Percentiles rank a stretch among this genome's conserved stretches.
These are phyloP conservation scores for Apiotrichum brassicae DNA, from an alignment of 1,284 basidiomycete species.

Conservation along the genomic window DNA sequence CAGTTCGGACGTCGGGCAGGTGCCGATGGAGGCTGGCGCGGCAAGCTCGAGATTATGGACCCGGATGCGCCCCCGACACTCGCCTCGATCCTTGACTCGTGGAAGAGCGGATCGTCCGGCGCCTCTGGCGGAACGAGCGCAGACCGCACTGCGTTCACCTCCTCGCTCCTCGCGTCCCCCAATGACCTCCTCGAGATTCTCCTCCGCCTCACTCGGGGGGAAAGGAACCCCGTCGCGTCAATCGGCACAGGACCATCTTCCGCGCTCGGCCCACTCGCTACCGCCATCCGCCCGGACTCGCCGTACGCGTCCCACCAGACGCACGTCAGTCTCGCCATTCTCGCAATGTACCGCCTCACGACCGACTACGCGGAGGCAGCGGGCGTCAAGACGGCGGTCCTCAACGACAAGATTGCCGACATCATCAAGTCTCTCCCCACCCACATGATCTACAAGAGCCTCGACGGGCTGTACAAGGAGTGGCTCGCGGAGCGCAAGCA, in stretches of 20 bases:
- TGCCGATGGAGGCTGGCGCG: constrained; percentile 73
- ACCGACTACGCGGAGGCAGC: constrained; percentile 72
- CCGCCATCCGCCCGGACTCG: constrained; percentile 64
- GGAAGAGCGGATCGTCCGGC: constrained; percentile 63
- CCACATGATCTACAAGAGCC: constrained; percentile 74
- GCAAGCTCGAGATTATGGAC: constrained; percentile 83
- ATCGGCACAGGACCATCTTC: constrained; percentile 53
- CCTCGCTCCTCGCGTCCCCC: constrained; percentile 69
- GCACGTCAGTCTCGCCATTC: constrained; percentile 81
- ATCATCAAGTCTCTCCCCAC: constrained; percentile 79
- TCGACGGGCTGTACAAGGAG: constrained; percentile 89
- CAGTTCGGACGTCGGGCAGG: constrained; percentile 62
- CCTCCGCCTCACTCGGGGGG: constrained; percentile 77
- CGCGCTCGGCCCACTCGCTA: constrained; percentile 36
- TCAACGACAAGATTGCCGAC: constrained; percentile 74
- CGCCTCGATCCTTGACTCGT: constrained; percentile 75
- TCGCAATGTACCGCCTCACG: constrained; percentile 79
- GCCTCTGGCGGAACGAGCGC: constrained; percentile 60
- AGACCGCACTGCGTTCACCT: constrained; percentile 78
- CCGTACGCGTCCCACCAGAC: constrained; percentile 82
- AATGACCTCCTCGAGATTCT: constrained; percentile 86
- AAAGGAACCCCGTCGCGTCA: constrained; percentile 65
- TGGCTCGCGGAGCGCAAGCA: constrained; percentile 47
- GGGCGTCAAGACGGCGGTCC: constrained; percentile 60
- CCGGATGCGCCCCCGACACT: constrained; percentile 96